Evolutionary conservation across 2,329 filamentous ascomycete species (phyloP), one percentile per base, ranked within the genome.

Genomic region (Diplocarpon rosae): DNA sequence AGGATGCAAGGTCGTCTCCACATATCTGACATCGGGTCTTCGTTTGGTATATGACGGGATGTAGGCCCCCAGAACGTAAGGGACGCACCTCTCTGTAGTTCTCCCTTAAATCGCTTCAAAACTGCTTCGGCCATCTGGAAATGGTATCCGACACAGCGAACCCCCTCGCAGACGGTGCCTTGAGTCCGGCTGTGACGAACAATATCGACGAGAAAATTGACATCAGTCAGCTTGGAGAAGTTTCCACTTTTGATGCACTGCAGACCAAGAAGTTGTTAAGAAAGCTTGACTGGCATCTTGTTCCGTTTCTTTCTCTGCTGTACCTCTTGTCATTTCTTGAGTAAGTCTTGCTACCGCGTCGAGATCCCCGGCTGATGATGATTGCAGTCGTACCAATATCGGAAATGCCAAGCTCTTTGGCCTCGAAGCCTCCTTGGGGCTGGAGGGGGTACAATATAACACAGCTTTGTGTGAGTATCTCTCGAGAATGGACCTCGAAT

Each of bases 291-390:
- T 48, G 69, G 12, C 69, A 73, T 56, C 69, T 85, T 20, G 70
- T 85, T 12, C 81, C 81, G 2, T 66, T 84, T 15, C 68, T 84
- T 7, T 83, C 83, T 75, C 61, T 75, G 6, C 63, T 84, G 13
- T 90, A 90, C 59, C 69, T 88, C 6, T 28, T 46, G n/a, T 46
- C 43, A 1, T 46, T 46, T 17, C 39, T 41, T 5, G 43, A 12
- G 78, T 88, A 53, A 83, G 78, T 53, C 89, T 88, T 59, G 11
- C n/a, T 32, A 14, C 30, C n/a, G 11, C 30, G 11, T 32, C 30
- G 11, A 14, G 4, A 32, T 32, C 10, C 30, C 4, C 9, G 30
- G 30, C n/a, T 32, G 30, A 12, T 32, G 30, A 32, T 3, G 3
- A 32, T 12, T 13, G 13, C 34, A 46, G 43, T 37, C 43, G 43